Percentiles rank a stretch among this genome's conserved stretches.
These are phyloP conservation scores for Macadamia integrifolia DNA, from an alignment of 164 flowering plant genomes.

Conservation along the genomic window DNA sequence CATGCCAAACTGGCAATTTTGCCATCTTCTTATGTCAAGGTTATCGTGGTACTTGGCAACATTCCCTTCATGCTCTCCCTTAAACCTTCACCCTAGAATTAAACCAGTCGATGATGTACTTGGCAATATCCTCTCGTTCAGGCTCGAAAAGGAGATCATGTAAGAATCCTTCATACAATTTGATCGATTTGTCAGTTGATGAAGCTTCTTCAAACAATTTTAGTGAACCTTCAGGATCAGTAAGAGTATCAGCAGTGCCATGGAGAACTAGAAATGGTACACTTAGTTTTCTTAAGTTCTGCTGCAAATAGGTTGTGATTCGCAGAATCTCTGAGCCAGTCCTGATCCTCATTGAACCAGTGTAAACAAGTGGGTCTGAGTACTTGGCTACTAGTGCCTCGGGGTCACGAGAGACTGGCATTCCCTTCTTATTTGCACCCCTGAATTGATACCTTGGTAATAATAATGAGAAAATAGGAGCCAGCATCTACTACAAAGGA, in stretches of 20 bases:
- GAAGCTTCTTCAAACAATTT: constrained; percentile 13
- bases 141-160: constrained; percentile 23
- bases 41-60: neutral
- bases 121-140: constrained; percentile 12
- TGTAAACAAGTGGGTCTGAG: constrained; percentile 18
- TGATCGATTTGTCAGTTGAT: constrained; percentile 16
- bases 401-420: constrained; percentile 16
- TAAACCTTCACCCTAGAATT: constrained; percentile 7
- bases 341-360: constrained; percentile 16
- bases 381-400: constrained; percentile 18
- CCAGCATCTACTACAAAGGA: constrained; percentile 7
- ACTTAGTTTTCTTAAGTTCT: constrained; percentile 8
- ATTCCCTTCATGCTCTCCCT: neutral
- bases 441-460: constrained; percentile 17
- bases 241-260: constrained; percentile 17
- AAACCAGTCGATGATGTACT: constrained; percentile 25
- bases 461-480: constrained; percentile 16
- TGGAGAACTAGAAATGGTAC: constrained; percentile 20
- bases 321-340: constrained; percentile 18
- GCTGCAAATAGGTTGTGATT: constrained; percentile 16
- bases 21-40: neutral
- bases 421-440: constrained; percentile 20
- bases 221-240: constrained; percentile 13
- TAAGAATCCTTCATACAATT: constrained; percentile 13
- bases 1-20: neutral